A percentile compares a stretch with the other conserved stretches of the same genome.
Conservation (phyloP, 83 land plant species). For the Larix sibirica region DNA sequence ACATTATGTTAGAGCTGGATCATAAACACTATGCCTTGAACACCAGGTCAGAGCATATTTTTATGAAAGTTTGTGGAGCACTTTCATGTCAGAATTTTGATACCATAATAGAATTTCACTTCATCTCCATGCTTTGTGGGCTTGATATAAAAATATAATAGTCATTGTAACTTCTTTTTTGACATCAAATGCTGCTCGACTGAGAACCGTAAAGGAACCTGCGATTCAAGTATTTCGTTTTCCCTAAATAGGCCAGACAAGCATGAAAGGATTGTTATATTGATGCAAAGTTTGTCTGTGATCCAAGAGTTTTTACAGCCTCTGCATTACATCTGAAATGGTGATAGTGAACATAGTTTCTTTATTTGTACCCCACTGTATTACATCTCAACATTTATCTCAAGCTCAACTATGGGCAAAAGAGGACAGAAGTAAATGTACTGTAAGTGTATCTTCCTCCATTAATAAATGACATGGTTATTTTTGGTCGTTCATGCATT, state of each 20-base stretch:
- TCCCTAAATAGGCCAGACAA: not conserved
- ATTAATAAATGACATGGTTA: not conserved
- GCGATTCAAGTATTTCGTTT: not conserved
- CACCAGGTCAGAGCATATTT: slow-evolving; percentile 11
- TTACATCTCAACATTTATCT: slow-evolving; percentile 3
- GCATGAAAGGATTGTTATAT: not conserved
- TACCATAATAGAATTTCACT: not conserved
- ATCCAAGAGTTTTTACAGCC: not conserved
- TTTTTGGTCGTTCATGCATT: not conserved
- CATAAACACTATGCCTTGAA: not conserved
- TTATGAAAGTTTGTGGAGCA: not conserved
- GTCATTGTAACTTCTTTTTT: not conserved
- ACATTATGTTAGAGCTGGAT: not conserved
- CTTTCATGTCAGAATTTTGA: not conserved
- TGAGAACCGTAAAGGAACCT: not conserved
- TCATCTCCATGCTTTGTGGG: not conserved
- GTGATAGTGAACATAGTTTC: not conserved
- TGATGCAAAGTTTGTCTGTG: not conserved
- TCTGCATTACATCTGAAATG: too few relatives aligned
- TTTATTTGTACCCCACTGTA: not conserved
- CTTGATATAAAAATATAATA: not conserved
- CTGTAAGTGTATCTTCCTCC: not conserved
- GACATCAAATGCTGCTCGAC: not conserved
- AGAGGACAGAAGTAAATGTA: not conserved
- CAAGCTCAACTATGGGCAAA: not conserved